A percentile compares a stretch with the other conserved stretches of the same genome.
These are phyloP conservation scores for Ananas comosus DNA, from an alignment of 176 grass and related monocot genomes.

Conservation along the genomic window DNA sequence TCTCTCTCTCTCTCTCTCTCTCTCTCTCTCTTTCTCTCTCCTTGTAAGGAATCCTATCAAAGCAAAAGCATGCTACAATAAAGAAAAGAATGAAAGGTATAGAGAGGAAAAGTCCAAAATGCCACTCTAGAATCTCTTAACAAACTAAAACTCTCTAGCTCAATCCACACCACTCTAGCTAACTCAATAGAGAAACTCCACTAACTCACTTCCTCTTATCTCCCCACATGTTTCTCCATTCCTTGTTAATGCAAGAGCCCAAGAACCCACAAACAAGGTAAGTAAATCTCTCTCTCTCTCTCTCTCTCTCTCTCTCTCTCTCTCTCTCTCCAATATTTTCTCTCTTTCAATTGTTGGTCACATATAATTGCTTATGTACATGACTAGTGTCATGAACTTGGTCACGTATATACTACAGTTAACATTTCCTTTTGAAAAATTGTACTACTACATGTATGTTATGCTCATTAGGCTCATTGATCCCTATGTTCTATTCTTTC, in stretches of 20 bases:
- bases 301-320: not conserved
- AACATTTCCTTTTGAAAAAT: conserved; percentile 21
- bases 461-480: too few species aligned
- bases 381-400: not conserved
- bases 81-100: conserved; percentile 15
- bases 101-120: conserved; percentile 21
- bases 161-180: conserved; percentile 4
- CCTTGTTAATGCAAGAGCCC: conserved; percentile 39
- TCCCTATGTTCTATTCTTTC: too few species aligned
- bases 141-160: conserved; percentile 16
- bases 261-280: conserved; percentile 42
- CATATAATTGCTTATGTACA: not conserved
- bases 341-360: not conserved
- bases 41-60: conserved; percentile 28
- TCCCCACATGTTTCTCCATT: conserved; percentile 41
- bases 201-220: conserved; percentile 1
- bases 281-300: not conserved
- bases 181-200: conserved; percentile 2
- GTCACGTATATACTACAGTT: not conserved
- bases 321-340: not conserved
- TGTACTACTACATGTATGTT: not conserved
- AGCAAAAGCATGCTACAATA: conserved; percentile 36
- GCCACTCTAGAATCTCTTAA: conserved; percentile 17
- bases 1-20: not conserved
- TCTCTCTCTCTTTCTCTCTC: not conserved